Evolutionary conservation across 1,284 basidiomycete species (phyloP).

Genomic region (Cutaneotrichosporon sp.): DNA sequence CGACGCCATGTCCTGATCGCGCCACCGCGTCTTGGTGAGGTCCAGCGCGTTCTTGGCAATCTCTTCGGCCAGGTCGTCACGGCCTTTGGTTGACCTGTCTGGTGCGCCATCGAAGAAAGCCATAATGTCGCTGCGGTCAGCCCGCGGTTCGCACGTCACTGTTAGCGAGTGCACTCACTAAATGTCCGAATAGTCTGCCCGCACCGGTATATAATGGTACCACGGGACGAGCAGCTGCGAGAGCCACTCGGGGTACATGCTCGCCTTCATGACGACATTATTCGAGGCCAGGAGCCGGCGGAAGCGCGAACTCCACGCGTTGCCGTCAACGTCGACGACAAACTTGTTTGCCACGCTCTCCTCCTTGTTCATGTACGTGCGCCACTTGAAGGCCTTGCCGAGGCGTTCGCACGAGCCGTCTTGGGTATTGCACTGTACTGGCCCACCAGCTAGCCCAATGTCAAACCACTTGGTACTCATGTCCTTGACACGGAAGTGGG

Average conservation of each 20-base stretch:
- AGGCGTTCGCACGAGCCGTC: constrained; percentile 52
- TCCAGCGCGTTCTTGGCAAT: constrained; percentile 51
- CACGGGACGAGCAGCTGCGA: constrained; percentile 44
- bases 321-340: constrained; percentile 55
- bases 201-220: constrained; percentile 52
- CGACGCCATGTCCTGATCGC: constrained; percentile 54
- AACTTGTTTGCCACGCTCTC: constrained; percentile 44
- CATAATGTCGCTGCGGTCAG: constrained; percentile 47
- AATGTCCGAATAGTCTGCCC: constrained; percentile 50
- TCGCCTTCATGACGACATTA: constrained; percentile 48
- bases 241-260: constrained; percentile 44
- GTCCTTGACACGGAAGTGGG: constrained; percentile 26
- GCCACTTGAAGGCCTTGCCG: constrained; percentile 43
- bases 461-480: constrained; percentile 43
- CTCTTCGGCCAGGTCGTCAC: constrained; percentile 51
- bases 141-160: no score
- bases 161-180: constrained; percentile 23
- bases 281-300: constrained; percentile 44
- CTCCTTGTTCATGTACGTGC: constrained; percentile 28
- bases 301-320: constrained; percentile 54
- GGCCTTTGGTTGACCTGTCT: constrained; percentile 44
- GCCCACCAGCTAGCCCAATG: constrained; percentile 39
- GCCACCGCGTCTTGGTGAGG: constrained; percentile 51
- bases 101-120: constrained; percentile 55
- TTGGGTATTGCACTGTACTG: constrained; percentile 47